Evolutionary conservation across 1,284 basidiomycete species (phyloP).

Genomic region (Malassezia equina): DNA sequence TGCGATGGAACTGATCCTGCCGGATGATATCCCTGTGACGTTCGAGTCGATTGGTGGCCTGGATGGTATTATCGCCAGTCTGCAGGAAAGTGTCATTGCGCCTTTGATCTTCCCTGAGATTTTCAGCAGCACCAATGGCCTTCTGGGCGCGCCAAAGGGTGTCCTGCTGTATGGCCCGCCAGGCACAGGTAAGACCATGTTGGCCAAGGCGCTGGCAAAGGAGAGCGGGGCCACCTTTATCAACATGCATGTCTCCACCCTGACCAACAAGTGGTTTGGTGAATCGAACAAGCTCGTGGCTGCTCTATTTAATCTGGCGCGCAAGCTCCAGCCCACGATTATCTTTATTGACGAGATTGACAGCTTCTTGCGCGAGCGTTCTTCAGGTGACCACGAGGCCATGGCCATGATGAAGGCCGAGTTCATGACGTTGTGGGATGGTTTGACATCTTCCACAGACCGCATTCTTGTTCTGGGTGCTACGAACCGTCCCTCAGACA

Average conservation of each 20-base stretch:
- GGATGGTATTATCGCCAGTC: conserved; percentile 76
- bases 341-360: conserved; percentile 77
- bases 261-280: conserved; percentile 71
- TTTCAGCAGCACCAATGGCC: conserved; percentile 58
- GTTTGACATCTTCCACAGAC: conserved; percentile 66
- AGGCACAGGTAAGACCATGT: conserved; percentile 50
- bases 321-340: conserved; percentile 65
- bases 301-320: conserved; percentile 66
- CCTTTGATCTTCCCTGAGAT: conserved; percentile 84
- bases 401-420: conserved; percentile 99
- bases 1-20: conserved; percentile 52
- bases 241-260: conserved; percentile 52
- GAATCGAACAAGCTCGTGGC: conserved; percentile 91
- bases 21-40: conserved; percentile 52
- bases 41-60: conserved; percentile 75
- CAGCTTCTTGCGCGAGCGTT: conserved; percentile 78
- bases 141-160: conserved; percentile 55
- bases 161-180: conserved; percentile 51
- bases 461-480: conserved; percentile 89
- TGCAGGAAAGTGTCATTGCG: conserved; percentile 92
- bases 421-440: conserved; percentile 99
- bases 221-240: conserved; percentile 89
- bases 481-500: conserved; percentile 88
- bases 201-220: conserved; percentile 53
- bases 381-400: conserved; percentile 83